phyloP scores from a whole-genome alignment of 768 basidiomycete species.

The Collybia nuda region DNA sequence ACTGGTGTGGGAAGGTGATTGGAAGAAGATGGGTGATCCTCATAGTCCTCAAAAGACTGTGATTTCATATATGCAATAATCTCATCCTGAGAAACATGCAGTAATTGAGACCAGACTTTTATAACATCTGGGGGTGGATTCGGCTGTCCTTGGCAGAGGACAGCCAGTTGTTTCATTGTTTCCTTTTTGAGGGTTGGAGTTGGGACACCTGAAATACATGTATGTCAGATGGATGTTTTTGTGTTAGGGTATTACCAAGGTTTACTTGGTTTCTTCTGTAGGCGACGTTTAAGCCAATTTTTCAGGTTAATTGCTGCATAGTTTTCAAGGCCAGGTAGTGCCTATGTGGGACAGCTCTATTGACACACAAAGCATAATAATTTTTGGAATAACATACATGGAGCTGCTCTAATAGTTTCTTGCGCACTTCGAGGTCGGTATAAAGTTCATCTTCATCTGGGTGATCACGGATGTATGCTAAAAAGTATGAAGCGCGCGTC shows the following conservation, averaged over 20 bases:
- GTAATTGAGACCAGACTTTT: conserved; percentile 28
- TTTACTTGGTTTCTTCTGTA: too few relatives aligned
- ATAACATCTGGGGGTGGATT: conserved; percentile 24
- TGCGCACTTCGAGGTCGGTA: not conserved
- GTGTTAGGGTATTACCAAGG: too few relatives aligned
- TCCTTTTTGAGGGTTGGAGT: conserved; percentile 18
- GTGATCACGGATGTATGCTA: conserved; percentile 7
- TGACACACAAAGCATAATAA: not conserved
- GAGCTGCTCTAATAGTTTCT: conserved; percentile 1
- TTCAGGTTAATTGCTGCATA: conserved; percentile 1
- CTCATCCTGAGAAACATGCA: conserved; percentile 18
- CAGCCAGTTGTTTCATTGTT: conserved; percentile 20
- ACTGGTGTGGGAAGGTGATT: conserved; percentile 20
- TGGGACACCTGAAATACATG: not conserved
- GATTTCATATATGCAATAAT: conserved; percentile 19
- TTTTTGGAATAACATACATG: conserved; percentile 5
- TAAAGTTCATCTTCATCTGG: not conserved
- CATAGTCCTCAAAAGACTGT: too few relatives aligned
- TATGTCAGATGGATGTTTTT: too few relatives aligned
- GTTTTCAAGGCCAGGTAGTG: conserved; percentile 9
- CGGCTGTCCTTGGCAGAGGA: conserved; percentile 17
- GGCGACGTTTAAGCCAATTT: conserved; percentile 8
- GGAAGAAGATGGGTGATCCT: conserved; percentile 5
- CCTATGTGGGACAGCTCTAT: not conserved
- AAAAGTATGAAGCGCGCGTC: not conserved